A percentile compares a stretch with the other conserved stretches of the same genome.
Evolutionary conservation across 352 stramenopile species (phyloP).

Genomic region (Phytophthora tentaculata): DNA sequence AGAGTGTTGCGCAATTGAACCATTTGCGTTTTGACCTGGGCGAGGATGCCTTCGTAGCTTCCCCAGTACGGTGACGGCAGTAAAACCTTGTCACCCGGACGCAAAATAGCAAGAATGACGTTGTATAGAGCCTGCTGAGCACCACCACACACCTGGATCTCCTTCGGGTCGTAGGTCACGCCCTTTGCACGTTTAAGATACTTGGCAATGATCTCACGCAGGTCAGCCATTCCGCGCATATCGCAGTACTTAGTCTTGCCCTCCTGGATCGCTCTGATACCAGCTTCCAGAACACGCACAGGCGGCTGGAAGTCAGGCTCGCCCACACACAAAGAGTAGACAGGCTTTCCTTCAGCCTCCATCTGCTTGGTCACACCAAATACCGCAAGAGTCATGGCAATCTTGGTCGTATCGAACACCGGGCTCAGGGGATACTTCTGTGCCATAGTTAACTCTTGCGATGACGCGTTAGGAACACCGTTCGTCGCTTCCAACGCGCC

Average conservation of each 20-base stretch:
- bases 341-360: conserved; percentile 90
- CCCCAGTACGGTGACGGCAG: conserved; percentile 98
- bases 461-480: conserved; percentile 1
- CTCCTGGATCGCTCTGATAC: conserved; percentile 60
- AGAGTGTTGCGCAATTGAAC: conserved; percentile 91
- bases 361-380: conserved; percentile 95
- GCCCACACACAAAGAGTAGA: conserved; percentile 94
- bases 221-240: conserved; percentile 87
- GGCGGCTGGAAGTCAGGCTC: conserved; percentile 96
- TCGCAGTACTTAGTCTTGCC: conserved; percentile 95
- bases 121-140: conserved; percentile 96
- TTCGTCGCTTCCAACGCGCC: conserved; percentile 21
- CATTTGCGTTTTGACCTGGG: conserved; percentile 85
- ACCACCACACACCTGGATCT: conserved; percentile 96
- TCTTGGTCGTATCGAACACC: conserved; percentile 82
- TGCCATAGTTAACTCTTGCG: conserved; percentile 44
- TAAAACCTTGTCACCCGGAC: conserved; percentile 94
- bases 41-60: conserved; percentile 95
- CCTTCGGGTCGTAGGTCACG: conserved; percentile 86
- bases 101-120: conserved; percentile 88
- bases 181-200: conserved; percentile 91
- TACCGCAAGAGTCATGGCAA: conserved; percentile 94
- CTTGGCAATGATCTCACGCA: conserved; percentile 89
- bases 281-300: conserved; percentile 89
- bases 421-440: conserved; percentile 74